Evolutionary conservation across 208 protist species (phyloP), one percentile per base, ranked within the genome.

Genomic region (Trypanosoma lewisi): DNA sequence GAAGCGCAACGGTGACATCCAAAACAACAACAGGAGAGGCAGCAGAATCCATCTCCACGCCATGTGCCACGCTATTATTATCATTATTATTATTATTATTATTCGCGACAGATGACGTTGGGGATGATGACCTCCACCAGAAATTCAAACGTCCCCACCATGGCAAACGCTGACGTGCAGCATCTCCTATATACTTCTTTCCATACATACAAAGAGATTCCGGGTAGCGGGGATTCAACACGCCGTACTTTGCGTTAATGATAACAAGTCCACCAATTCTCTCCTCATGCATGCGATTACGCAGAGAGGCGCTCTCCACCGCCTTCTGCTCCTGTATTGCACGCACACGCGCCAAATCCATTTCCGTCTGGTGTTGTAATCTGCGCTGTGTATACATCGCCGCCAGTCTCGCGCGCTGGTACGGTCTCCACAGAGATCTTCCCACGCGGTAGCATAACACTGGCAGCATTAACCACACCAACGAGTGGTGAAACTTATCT

Each of bases 1-100:
- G 90, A 49, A 96, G 56, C n/a, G 87, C 78, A 27, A 92, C 66
- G 4, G 90, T 96, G 7, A 96, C 90, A 44, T 96, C 90, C n/a
- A 94, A 50, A 4, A 78, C 68, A 23, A 90, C 77, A 9, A 63
- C 7, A 44, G 89, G 76, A 25, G 85, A 78, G 19, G 39, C 45
- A 55, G 75, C 73, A 0, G 37, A 55, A n/a, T 67, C 57, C 11
- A n/a, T n/a, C n/a, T n/a, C n/a, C n/a, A n/a, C n/a, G n/a, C n/a
- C n/a, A n/a, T n/a, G n/a, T n/a, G n/a, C n/a, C n/a, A n/a, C n/a
- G n/a, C n/a, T n/a, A n/a, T n/a, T n/a, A n/a, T 77, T 49, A 7
- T 71, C 39, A 49, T 80, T 73, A 33, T 11, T 21, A 47, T 39
- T 72, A 61, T 53, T 56, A 59, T 25, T 39, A 39, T 11, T 39